Base-by-base conservation (phyloP, 2,329 filamentous ascomycete genomes). In the Coniochaeta sp. region DNA sequence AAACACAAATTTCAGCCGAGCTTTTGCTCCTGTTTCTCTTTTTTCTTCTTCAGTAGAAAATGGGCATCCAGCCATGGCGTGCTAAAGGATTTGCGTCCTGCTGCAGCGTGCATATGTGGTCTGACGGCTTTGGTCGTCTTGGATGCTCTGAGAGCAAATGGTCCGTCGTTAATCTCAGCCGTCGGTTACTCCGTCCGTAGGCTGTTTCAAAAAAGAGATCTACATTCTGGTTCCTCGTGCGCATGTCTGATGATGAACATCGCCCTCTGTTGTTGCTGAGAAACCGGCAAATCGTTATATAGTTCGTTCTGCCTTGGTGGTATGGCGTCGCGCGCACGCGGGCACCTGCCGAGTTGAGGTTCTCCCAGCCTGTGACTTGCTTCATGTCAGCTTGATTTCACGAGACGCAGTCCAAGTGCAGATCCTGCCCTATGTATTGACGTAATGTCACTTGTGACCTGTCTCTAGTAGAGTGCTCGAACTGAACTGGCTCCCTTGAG, bases 131-230 rank as follows among this genome's bases (percentile, higher is more conserved):
- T 70, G 69, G 68, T 65, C 66, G 65, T 63, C 67, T 67, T 70
- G 73, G 69, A 67, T 66, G 71, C 70, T 77, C 74, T 74, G 68
- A 81, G 79, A 81, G 73, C 67, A 79, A 71, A 68, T 63, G 78
- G 79, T 81, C 79, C 77, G 74, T 81, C 79, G 79, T 82, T 82
- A 82, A 82, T 82, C 80, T 78, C 80, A 68, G 77, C 73, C 77
- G 75, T 67, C 75, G 75, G 75, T 73, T 73, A 66, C 70, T 72
- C 76, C 72, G 74, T 82, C 79, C 77, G 76, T 72, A 73, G 76
- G 74, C 73, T 76, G 80, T 82, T 82, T 82, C 80, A 82, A 81
- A 80, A 75, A 75, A 68, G 79, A 79, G 79, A 82, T 82, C 79
- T 80, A 82, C 80, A 82, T 79, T 74, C 42, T 40, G 38, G 22